Conservation (phyloP, 257 asterid genomes). For the Fraxinus quadrangulata region DNA sequence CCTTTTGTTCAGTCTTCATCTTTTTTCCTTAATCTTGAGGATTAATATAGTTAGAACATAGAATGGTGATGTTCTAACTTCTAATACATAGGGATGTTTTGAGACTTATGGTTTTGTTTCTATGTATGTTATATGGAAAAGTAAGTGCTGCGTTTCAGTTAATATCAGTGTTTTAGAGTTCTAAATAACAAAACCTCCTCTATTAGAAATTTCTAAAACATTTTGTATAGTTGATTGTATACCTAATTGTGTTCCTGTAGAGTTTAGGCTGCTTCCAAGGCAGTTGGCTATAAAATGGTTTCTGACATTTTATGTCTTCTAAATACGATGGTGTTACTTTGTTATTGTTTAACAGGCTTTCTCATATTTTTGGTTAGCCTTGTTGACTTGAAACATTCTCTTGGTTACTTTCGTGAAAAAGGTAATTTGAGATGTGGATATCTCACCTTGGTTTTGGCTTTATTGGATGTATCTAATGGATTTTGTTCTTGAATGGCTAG, state of each 20-base stretch:
- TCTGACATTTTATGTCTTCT: neutral
- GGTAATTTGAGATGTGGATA: slow-evolving; percentile 1
- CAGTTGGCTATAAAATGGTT: neutral
- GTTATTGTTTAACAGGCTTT: neutral
- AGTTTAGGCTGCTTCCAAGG: too few species aligned
- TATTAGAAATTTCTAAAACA: too few species aligned
- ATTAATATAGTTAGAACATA: slow-evolving; percentile 13
- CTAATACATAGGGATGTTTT: slow-evolving; percentile 1
- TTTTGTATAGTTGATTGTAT: too few species aligned
- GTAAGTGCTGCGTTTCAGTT: neutral
- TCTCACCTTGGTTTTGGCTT: slow-evolving; percentile 13
- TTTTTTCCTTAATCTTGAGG: neutral
- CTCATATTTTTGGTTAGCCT: slow-evolving; percentile 5
- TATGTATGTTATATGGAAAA: neutral
- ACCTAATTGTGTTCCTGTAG: neutral
- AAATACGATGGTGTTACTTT: neutral
- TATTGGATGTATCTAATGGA: neutral
- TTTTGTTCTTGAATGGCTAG: slow-evolving; percentile 6
- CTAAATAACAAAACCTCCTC: too few species aligned
- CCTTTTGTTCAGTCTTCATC: neutral
- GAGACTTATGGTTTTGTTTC: neutral
- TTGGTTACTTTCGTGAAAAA: neutral
- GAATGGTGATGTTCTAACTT: neutral
- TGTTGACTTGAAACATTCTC: neutral
- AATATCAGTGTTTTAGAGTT: neutral